Evolutionary conservation across 129 eudicot species (phyloP), one percentile per base, ranked within the genome.

Genomic region (Silybum marianum): DNA sequence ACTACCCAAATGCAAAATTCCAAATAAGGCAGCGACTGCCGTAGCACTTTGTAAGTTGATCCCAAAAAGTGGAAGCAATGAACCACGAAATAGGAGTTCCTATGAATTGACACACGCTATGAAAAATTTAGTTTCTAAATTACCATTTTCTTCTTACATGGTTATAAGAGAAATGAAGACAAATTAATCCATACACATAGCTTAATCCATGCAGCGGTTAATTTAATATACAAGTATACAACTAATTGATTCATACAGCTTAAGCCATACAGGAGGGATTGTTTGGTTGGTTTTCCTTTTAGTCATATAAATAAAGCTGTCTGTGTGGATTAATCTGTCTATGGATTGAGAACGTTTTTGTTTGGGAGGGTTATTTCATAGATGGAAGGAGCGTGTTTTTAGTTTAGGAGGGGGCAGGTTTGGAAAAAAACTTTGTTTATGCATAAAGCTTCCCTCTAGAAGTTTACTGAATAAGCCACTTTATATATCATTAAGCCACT

Each of bases 61-160:
- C 73, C 99, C 99, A 21, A 88, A 71, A 48, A 95, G 84, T 13
- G 99, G 99, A 84, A 95, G 79, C 84, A 95, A 72, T 67, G 97
- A 94, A 65, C 99, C 99, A 0, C 97, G 99, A 63, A 95, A 92
- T 34, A 92, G 88, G 66, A 95, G 88, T 86, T 95, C 98, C 97
- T 94, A 78, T 39, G 30, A 67, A 76, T 51, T 28, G 39, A 75
- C 71, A 78, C 68, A 66, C n/a, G 65, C 32, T 39, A 22, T 9
- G 3, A 79, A 19, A 58, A 76, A 62, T 4, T 46, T 36, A 68
- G 40, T 46, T 44, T 28, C 23, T 32, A 28, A 73, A 10, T 44
- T 7, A 39, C 63, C 25, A 22, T 21, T 66, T 66, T 48, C 78
- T 23, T 25, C 58, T 72, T 69, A 51, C 36, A 79, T 12, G 12